Conservation (phyloP, 2,329 filamentous ascomycete species). For the Pseudogymnoascus sp. region DNA sequence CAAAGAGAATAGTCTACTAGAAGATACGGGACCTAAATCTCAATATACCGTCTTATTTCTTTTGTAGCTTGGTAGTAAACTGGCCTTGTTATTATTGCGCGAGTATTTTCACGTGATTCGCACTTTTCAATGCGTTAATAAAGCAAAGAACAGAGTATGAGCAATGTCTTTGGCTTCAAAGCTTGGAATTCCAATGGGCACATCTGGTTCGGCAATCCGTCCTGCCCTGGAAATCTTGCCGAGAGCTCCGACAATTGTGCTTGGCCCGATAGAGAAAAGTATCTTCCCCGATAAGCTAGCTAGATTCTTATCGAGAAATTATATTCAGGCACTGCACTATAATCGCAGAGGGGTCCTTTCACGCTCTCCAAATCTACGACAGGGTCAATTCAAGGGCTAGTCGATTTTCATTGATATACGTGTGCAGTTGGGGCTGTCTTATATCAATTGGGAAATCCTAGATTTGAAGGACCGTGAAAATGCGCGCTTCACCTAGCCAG, state of each 20-base stretch:
- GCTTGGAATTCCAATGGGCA: neutral
- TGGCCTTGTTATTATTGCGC: neutral
- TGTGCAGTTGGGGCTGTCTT: slow-evolving; percentile 6
- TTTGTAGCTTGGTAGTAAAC: neutral
- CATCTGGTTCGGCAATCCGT: slow-evolving; percentile 5
- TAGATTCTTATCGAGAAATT: slow-evolving; percentile 8
- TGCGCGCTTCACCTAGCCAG: neutral
- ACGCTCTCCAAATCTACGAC: neutral
- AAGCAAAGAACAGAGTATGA: neutral
- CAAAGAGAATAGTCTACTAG: slow-evolving; percentile 17
- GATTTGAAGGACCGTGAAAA: neutral
- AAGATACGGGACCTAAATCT: slow-evolving; percentile 6
- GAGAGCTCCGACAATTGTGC: neutral
- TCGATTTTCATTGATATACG: slow-evolving; percentile 1
- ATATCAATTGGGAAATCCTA: slow-evolving; percentile 2
- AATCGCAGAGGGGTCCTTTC: neutral
- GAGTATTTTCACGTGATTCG: neutral
- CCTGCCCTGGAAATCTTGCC: slow-evolving; percentile 4
- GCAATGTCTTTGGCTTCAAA: neutral
- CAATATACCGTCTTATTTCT: slow-evolving; percentile 8
- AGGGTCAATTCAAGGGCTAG: neutral
- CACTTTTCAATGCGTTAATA: neutral
- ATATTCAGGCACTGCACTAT: neutral
- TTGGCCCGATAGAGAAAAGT: slow-evolving; percentile 7
- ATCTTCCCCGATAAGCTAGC: slow-evolving; percentile 7